Base-by-base conservation (phyloP, 306 rosid genomes). In the Castanospermum australe region DNA sequence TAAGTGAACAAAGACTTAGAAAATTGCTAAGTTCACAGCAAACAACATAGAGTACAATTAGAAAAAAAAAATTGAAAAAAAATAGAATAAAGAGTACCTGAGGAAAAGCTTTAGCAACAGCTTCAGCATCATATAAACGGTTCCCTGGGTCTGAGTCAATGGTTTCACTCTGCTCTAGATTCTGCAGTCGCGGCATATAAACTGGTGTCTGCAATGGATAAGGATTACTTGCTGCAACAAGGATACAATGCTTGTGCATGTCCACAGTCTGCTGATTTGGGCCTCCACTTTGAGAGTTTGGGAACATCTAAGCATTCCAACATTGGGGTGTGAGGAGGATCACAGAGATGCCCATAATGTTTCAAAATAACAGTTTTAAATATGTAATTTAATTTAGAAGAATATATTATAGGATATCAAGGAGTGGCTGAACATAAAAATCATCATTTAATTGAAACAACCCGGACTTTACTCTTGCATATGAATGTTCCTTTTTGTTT, bases 141-240 rank as follows among this genome's bases (percentile, higher is more conserved):
- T 79, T 93, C 85, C 92, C 98, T 3, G 86, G 57, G 73, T 91
- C 93, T 14, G 87, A 72, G 13, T 93, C 99, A 71, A 85, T 81
- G 77, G 82, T 84, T 82, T 95, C 98, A 81, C 80, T 86, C 81
- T 93, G 90, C 76, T 95, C 99, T 79, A 90, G 69, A 71, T 79
- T 90, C 86, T 83, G 96, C n/a, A 86, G 56, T 82, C 86, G 86
- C 7, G 99, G 98, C 56, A 93, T 79, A 83, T 82, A 93, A 64
- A 93, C 97, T 1, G 99, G 98, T 63, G 99, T 95, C 76, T 89
- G 93, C 82, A 95, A 80, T 8, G 98, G 94, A 79, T 95, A 78
- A 77, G 99, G 99, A 59, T 93, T 95, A 80, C 96, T 95, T 5
- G 99, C 97, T 63, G 97, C 89, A 84, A 95, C 75, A 80, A 95